These are phyloP conservation scores for Aristolochia californica DNA, from an alignment of 164 flowering plant species.

Conservation along the genomic window DNA sequence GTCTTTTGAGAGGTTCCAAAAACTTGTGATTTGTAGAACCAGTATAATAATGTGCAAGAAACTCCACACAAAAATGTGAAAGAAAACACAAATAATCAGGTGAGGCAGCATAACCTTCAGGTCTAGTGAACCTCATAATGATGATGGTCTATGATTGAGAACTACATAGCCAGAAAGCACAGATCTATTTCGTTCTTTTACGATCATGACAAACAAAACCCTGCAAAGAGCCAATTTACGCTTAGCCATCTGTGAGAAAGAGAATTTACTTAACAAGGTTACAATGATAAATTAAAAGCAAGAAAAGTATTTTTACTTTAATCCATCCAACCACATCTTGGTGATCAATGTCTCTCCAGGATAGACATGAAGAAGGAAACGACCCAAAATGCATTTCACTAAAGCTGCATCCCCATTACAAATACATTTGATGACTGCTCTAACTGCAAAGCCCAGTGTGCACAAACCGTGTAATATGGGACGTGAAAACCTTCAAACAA, in stretches of 20 bases:
- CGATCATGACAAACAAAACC: constrained; percentile 66
- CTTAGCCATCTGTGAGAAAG: neutral
- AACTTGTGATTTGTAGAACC: no score
- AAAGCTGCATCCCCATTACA: constrained; percentile 61
- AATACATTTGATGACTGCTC: constrained; percentile 64
- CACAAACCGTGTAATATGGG: constrained; percentile 93
- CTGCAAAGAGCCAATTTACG: constrained; percentile 33
- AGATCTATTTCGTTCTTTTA: constrained; percentile 61
- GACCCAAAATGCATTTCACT: constrained; percentile 55
- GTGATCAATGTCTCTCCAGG: constrained; percentile 88
- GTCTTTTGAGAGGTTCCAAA: no score
- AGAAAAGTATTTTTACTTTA: constrained; percentile 31
- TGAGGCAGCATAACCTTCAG: no score
- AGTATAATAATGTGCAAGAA: no score
- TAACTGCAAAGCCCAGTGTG: constrained; percentile 85
- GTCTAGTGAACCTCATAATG: constrained; percentile 3
- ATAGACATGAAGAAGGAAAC: constrained; percentile 81
- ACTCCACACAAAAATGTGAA: no score
- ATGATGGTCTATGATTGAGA: constrained; percentile 36
- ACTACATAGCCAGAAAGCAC: constrained; percentile 76
- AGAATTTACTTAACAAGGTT: neutral
- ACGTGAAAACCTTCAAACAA: constrained; percentile 59
- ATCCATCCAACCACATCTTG: constrained; percentile 87
- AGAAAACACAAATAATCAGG: no score
- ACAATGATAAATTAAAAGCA: neutral